A percentile compares a stretch with the other conserved stretches of the same genome.
Evolutionary conservation across 2,329 filamentous ascomycete genomes (phyloP).

Genomic region (Diaporthe ilicicola): DNA sequence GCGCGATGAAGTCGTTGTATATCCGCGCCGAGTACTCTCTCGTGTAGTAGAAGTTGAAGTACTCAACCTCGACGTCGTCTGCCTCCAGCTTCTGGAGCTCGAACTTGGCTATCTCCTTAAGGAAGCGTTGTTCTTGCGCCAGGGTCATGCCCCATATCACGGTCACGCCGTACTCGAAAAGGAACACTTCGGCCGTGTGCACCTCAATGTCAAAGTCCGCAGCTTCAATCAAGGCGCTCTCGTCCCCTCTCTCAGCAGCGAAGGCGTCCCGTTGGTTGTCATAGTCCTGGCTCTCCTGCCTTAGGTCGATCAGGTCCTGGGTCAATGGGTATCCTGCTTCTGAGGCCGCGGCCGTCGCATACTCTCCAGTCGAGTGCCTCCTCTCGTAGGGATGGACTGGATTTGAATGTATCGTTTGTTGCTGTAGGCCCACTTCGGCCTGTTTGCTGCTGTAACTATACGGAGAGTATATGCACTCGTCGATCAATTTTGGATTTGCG

Average conservation of each 20-base stretch:
- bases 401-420: conserved; percentile 44
- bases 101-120: conserved; percentile 94
- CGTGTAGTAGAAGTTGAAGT: conserved; percentile 99
- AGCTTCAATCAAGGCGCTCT: conserved; percentile 46
- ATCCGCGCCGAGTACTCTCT: conserved; percentile 97
- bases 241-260: conserved; percentile 39
- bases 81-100: conserved; percentile 88
- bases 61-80: conserved; percentile 93
- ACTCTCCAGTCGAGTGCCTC: conserved; percentile 77
- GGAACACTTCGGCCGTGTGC: conserved; percentile 92
- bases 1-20: conserved; percentile 98
- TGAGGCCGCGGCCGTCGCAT: conserved; percentile 26
- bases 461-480: conserved; percentile 97
- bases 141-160: conserved; percentile 98
- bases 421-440: conserved; percentile 37
- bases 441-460: conserved; percentile 76
- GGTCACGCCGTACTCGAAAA: conserved; percentile 97
- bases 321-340: conserved; percentile 58
- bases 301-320: conserved; percentile 72
- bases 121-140: conserved; percentile 87
- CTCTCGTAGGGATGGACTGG: conserved; percentile 65
- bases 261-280: conserved; percentile 46
- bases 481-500: conserved; percentile 88
- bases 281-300: conserved; percentile 47
- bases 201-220: conserved; percentile 87